Evolutionary conservation across 805 yeast species (phyloP).

Genomic region (Yamadazyma takamatsuzukensis): DNA sequence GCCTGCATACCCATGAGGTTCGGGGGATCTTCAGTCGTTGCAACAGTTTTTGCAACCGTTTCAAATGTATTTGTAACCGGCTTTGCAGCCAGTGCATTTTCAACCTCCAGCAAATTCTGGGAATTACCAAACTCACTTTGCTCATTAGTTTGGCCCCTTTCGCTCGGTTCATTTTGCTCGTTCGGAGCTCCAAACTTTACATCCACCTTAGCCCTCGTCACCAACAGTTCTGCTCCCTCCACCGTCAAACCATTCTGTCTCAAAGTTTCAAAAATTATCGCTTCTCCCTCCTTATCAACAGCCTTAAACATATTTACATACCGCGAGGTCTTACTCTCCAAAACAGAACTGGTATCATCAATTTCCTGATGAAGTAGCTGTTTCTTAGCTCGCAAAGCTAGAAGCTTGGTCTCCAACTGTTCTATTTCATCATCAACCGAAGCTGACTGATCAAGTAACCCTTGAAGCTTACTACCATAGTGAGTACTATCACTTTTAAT

Average conservation of each 20-base stretch:
- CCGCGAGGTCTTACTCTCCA: conserved; percentile 46
- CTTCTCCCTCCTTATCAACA: conserved; percentile 36
- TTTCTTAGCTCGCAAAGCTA: conserved; percentile 30
- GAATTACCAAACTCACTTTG: no score
- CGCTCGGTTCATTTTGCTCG: conserved; percentile 3
- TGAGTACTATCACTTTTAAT: conserved; percentile 38
- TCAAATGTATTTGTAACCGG: no score
- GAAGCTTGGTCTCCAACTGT: conserved; percentile 33
- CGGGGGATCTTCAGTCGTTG: neutral
- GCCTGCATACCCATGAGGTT: conserved; percentile 17
- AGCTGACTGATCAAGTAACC: conserved; percentile 28
- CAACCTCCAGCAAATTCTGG: no score
- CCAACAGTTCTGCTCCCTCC: conserved; percentile 14
- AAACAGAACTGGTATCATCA: conserved; percentile 43
- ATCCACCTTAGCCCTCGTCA: conserved; percentile 21
- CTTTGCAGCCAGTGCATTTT: no score
- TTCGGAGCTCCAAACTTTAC: conserved; percentile 23
- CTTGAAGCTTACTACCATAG: conserved; percentile 40
- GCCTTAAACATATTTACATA: conserved; percentile 39
- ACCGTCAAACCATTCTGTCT: conserved; percentile 19
- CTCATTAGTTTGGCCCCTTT: no score
- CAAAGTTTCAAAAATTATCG: conserved; percentile 26
- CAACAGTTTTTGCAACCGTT: neutral
- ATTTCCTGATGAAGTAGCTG: conserved; percentile 34
- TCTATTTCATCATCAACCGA: conserved; percentile 36